phyloP scores from a whole-genome alignment of 768 basidiomycete species.

The Boletus rufocinnamomeus region DNA sequence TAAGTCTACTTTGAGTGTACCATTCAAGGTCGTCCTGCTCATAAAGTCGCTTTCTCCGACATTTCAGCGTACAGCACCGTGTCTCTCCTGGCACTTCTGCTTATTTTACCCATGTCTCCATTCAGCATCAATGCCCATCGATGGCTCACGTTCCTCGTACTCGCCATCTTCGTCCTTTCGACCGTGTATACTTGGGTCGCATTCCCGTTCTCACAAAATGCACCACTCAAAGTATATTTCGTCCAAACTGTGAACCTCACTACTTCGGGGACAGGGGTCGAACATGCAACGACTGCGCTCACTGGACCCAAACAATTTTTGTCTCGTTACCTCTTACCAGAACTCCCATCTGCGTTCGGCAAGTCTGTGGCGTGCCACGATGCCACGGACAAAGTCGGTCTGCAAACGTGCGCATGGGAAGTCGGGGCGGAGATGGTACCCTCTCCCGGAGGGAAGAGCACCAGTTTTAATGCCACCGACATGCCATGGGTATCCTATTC shows the following conservation, averaged over 20 bases:
- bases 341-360: constrained; percentile 52
- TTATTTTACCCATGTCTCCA: constrained; percentile 62
- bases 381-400: constrained; percentile 33
- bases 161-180: constrained; percentile 45
- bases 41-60: background rate
- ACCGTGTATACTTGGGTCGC: constrained; percentile 45
- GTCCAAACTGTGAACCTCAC: constrained; percentile 56
- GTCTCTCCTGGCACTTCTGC: constrained; percentile 48
- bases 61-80: constrained; percentile 51
- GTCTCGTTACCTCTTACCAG: constrained; percentile 43
- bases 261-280: constrained; percentile 24
- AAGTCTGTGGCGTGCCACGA: constrained; percentile 37
- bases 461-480: background rate
- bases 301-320: constrained; percentile 48
- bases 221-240: constrained; percentile 74
- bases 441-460: constrained; percentile 36
- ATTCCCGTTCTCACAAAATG: constrained; percentile 63
- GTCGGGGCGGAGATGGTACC: constrained; percentile 38
- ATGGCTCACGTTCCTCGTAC: constrained; percentile 36
- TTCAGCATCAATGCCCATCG: constrained; percentile 58
- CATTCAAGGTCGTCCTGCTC: background rate
- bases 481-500: constrained; percentile 47
- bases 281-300: constrained; percentile 45
- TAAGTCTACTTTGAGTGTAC: constrained; percentile 34
- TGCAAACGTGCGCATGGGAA: constrained; percentile 54